Base-by-base conservation (phyloP, 1,284 basidiomycete genomes). In the Marasmius fiardii region DNA sequence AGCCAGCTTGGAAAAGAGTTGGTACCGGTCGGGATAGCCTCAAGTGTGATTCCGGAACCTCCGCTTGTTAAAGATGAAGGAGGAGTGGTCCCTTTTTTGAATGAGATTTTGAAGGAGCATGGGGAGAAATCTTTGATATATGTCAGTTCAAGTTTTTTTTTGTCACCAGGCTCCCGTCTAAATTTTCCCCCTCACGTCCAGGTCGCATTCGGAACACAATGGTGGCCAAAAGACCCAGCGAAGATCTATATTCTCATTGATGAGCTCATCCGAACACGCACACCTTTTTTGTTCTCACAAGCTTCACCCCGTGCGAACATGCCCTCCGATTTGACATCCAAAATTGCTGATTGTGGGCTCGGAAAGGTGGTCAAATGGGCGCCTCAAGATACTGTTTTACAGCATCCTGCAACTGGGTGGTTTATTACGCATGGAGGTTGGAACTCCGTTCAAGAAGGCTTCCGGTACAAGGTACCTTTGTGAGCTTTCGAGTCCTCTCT, bases 141-240 rank as follows among this genome's bases (percentile, higher is more conserved):
- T 43, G 62, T 62, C 20, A n/a, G 61, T 53, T 37, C 23, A 31
- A 39, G 53, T 33, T 4, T 52, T n/a, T 44, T 21, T 8, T 23
- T 14, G 14, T 1, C 23, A 31, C 3, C 3, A 10, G 28, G 28
- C n/a, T 24, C 4, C 34, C n/a, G 8, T 16, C 24, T n/a, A 6
- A 20, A 16, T 18, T 53, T 18, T 47, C 16, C n/a, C 45, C 1
- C 12, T 4, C 26, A 24, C 26, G n/a, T n/a, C 18, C 24, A 66
- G 65, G 65, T 66, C 10, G 65, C 63, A 1, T 66, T 66, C 33
- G 65, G 65, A 3, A 62, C 60, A n/a, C 14, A 55, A 8, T 64
- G 60, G 43, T 64, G 61, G 62, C 65, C 64, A 1, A 53, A 54
- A 10, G 23, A 54, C 5, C 20, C 35, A 12, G 59, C 56, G 1